Evolutionary conservation across 305 asterid genomes (phyloP).

Genomic region (Solanum chacoense): DNA sequence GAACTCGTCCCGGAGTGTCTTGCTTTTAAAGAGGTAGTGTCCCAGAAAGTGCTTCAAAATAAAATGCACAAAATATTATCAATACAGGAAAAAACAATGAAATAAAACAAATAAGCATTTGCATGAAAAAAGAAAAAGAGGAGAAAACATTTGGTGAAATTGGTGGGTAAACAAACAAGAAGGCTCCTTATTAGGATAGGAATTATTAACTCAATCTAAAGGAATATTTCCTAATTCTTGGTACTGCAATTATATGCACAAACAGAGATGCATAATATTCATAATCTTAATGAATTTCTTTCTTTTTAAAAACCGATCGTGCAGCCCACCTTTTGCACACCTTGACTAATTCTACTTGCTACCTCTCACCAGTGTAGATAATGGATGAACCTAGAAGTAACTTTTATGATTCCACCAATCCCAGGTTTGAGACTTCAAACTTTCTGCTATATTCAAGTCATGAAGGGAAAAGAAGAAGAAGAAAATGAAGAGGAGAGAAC

Average conservation of each 20-base stretch:
- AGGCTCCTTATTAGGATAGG: background rate
- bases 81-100: background rate
- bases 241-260: background rate
- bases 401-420: background rate
- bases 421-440: background rate
- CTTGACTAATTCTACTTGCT: background rate
- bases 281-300: background rate
- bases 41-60: slow-evolving; percentile 69
- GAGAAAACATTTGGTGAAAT: background rate
- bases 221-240: background rate
- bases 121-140: background rate
- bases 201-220: background rate
- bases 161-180: background rate
- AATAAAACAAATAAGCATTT: background rate
- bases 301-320: background rate
- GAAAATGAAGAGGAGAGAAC: background rate
- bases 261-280: background rate
- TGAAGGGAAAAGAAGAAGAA: background rate
- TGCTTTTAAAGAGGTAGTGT: slow-evolving; percentile 71
- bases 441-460: background rate
- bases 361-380: background rate
- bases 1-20: slow-evolving; percentile 63
- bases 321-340: background rate
- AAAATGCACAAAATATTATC: background rate
- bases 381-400: background rate